phyloP scores from a whole-genome alignment of 805 yeast species.

The Naumovozyma baii region DNA sequence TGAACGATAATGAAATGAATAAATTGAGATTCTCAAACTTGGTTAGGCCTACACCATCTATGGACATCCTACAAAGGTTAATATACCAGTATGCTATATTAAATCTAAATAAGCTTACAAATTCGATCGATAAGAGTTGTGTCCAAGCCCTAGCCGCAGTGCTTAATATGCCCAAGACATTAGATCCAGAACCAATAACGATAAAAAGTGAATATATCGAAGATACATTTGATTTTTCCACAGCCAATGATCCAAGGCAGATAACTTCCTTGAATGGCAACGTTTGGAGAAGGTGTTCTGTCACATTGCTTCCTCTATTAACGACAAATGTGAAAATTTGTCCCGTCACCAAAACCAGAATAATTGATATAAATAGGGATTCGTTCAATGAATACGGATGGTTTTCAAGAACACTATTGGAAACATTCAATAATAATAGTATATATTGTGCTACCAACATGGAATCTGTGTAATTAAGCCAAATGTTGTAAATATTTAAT shows the following conservation, averaged over 20 bases:
- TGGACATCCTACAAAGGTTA: constrained; percentile 15
- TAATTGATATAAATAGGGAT: constrained; percentile 24
- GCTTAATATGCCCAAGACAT: constrained; percentile 6
- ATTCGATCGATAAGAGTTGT: constrained; percentile 22
- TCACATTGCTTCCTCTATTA: constrained; percentile 32
- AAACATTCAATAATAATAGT: constrained; percentile 19
- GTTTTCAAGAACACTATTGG: constrained; percentile 26
- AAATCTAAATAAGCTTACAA: constrained; percentile 11
- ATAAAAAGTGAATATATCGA: constrained; percentile 24
- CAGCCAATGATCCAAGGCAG: constrained; percentile 6
- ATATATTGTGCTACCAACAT: constrained; percentile 23
- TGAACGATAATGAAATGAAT: constrained; percentile 14
- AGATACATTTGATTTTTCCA: constrained; percentile 18
- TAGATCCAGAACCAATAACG: constrained; percentile 3
- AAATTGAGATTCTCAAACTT: constrained; percentile 18
- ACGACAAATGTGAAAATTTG: constrained; percentile 30
- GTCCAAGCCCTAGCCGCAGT: constrained; percentile 15
- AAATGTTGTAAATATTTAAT: neutral
- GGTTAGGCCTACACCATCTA: constrained; percentile 10
- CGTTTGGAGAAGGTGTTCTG: constrained; percentile 32
- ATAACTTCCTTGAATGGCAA: constrained; percentile 23
- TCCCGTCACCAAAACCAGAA: constrained; percentile 27
- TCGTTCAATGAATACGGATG: constrained; percentile 26
- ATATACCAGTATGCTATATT: constrained; percentile 21
- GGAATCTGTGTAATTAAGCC: constrained; percentile 2